Base-by-base conservation (phyloP, 179 eudicot species). In the Silene coronaria region DNA sequence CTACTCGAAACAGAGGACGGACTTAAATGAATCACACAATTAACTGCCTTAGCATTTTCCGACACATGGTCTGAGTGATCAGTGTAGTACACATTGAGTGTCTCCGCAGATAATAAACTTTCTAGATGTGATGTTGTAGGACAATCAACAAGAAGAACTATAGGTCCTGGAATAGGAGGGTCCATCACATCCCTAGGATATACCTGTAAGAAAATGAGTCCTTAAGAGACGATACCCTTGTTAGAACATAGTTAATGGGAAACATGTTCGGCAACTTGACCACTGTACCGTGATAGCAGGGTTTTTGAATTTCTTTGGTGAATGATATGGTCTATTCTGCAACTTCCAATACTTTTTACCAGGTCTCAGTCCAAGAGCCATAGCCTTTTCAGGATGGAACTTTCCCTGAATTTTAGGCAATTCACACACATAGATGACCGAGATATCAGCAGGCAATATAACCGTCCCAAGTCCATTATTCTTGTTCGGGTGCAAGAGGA, bases 81-180 rank as follows among this genome's bases (percentile, higher is more conserved):
- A 42, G 82, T 69, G 82, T 86, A 92, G 76, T 86, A 91, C 45
- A 28, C 74, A 55, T 71, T 71, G 73, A 95, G 91, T 71, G 91
- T 86, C 34, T 82, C 82, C 72, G 72, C 24, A 67, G 91, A 85
- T 48, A 83, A 73, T 67, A 95, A 77, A 70, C 86, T 79, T 78
- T 82, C 88, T 67, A 95, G 80, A 84, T 95, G 99, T 51, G 71
- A 80, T 42, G 24, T 10, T 64, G 97, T 88, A 71, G 99, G 99
- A 86, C 99, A 95, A 81, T 95, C 99, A 34, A 92, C 91, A 75
- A 92, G 84, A 69, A 95, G 81, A 61, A 92, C 91, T 32, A 88
- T 82, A 68, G 99, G 97, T 13, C 97, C 97, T 10, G 97, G 97
- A 82, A 91, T 70, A 59, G 97, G 87, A 81, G 97, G 95, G 28